Evolutionary conservation across 2,329 filamentous ascomycete species (phyloP).

Genomic region (Cladosporium velox): DNA sequence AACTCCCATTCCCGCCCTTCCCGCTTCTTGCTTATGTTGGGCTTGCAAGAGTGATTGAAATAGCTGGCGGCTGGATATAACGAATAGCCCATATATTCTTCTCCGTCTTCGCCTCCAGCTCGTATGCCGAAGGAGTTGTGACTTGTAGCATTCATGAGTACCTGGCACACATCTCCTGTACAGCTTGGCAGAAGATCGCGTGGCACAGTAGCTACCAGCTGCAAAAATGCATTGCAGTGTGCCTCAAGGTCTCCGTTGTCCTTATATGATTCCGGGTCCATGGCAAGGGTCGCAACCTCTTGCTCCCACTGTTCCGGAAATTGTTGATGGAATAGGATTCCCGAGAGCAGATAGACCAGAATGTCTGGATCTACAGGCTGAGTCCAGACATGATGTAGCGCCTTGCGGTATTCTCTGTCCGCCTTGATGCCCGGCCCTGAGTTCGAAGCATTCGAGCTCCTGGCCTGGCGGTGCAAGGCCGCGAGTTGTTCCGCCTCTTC

Average conservation of each 20-base stretch:
- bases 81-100: slow-evolving; percentile 52
- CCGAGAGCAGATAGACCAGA: slow-evolving; percentile 47
- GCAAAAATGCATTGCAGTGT: slow-evolving; percentile 45
- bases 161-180: slow-evolving; percentile 39
- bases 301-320: slow-evolving; percentile 36
- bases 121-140: slow-evolving; percentile 53
- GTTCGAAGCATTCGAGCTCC: background rate
- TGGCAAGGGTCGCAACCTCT: slow-evolving; percentile 42
- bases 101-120: slow-evolving; percentile 43
- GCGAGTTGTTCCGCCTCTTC: slow-evolving; percentile 25
- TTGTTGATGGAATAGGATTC: slow-evolving; percentile 39
- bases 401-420: slow-evolving; percentile 22
- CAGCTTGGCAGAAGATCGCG: slow-evolving; percentile 37
- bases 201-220: slow-evolving; percentile 46
- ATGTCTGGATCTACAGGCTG: slow-evolving; percentile 38
- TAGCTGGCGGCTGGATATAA: slow-evolving; percentile 51
- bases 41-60: slow-evolving; percentile 52
- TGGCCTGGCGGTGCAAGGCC: background rate
- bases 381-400: slow-evolving; percentile 20
- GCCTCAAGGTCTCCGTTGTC: slow-evolving; percentile 42
- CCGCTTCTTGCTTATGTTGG: slow-evolving; percentile 47
- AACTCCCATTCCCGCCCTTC: slow-evolving; percentile 47
- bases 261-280: slow-evolving; percentile 46
- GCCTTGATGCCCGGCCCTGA: slow-evolving; percentile 18
- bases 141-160: slow-evolving; percentile 43